These are phyloP conservation scores for Xylaria sp. DNA, from an alignment of 2,329 filamentous ascomycete genomes.

Conservation along the genomic window DNA sequence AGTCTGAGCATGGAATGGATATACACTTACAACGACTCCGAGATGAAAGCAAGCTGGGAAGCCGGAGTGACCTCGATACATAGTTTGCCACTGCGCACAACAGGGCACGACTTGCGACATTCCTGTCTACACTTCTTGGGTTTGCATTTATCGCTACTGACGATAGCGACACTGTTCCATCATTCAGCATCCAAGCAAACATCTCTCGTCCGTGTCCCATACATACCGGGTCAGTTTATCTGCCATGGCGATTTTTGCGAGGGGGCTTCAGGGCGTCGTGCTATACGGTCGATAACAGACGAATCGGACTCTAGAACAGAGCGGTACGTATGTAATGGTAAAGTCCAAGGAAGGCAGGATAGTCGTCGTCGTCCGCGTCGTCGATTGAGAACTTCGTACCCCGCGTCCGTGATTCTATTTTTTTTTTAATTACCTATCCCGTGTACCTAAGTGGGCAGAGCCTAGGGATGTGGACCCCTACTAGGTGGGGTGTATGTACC, in stretches of 20 bases:
- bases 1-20: neutral
- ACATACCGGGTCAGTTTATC: constrained; percentile 11
- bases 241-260: neutral
- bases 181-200: constrained; percentile 1
- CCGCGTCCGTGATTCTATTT: neutral
- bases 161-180: constrained; percentile 7
- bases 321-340: neutral
- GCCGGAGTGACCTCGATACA: constrained; percentile 4
- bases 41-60: constrained; percentile 7
- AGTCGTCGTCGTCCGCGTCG: neutral
- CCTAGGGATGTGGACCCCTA: neutral
- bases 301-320: neutral
- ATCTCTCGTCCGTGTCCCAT: neutral
- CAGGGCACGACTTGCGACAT: constrained; percentile 8
- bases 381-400: constrained; percentile 1
- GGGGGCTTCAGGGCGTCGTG: neutral
- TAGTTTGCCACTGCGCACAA: constrained; percentile 7
- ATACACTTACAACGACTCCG: constrained; percentile 3
- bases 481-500: too few relatives aligned
- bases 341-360: neutral
- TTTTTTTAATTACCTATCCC: neutral
- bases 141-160: constrained; percentile 11
- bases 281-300: neutral
- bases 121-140: constrained; percentile 9
- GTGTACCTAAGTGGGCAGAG: neutral